These are phyloP conservation scores for Sporothrix sp. DNA, from an alignment of 2,329 filamentous ascomycete genomes.

Conservation along the genomic window DNA sequence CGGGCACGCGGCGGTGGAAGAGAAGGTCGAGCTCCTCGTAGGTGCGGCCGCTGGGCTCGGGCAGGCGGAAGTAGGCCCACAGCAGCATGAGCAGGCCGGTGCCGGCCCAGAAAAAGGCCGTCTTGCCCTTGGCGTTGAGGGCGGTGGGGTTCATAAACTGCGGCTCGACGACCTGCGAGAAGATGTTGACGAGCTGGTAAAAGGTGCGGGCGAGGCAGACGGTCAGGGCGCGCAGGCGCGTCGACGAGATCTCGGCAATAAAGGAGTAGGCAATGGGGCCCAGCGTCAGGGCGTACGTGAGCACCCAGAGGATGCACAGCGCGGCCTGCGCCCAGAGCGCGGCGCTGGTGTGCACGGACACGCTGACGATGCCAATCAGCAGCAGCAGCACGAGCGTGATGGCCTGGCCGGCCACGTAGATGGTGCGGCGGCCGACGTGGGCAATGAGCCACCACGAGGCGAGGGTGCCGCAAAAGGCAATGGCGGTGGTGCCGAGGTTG, in stretches of 20 bases:
- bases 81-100: conserved; percentile 35
- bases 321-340: conserved; percentile 9
- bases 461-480: conserved; percentile 15
- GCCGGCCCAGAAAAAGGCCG: conserved; percentile 36
- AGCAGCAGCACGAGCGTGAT: conserved; percentile 15
- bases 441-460: conserved; percentile 15
- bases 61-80: conserved; percentile 44
- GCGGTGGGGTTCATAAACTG: conserved; percentile 31
- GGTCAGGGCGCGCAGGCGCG: conserved; percentile 27
- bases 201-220: conserved; percentile 24
- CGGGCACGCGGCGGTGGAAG: conserved; percentile 36
- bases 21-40: conserved; percentile 47
- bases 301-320: conserved; percentile 14
- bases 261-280: conserved; percentile 29
- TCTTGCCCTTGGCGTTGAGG: conserved; percentile 40
- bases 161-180: conserved; percentile 22
- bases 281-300: conserved; percentile 27
- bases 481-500: conserved; percentile 26
- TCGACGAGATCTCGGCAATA: conserved; percentile 26
- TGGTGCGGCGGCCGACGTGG: conserved; percentile 13
- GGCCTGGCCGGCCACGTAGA: conserved; percentile 15
- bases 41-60: conserved; percentile 38
- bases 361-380: conserved; percentile 18
- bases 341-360: not conserved
- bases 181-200: conserved; percentile 23